Conservation (phyloP, 2,329 filamentous ascomycete genomes). For the Pezicula carpinea region DNA sequence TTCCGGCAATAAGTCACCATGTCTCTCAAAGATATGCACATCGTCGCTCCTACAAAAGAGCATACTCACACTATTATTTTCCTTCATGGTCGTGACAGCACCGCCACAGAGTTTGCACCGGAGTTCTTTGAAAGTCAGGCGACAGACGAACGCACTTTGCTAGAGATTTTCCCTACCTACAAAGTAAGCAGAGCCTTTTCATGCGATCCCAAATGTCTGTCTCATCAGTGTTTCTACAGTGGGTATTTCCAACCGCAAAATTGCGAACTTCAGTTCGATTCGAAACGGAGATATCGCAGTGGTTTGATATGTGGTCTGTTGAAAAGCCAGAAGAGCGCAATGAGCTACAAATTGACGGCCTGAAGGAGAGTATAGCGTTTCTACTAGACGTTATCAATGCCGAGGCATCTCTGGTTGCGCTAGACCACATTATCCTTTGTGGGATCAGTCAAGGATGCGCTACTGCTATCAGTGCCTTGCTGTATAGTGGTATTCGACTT, state of each 20-base stretch:
- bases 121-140: slow-evolving; percentile 37
- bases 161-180: slow-evolving; percentile 13
- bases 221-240: not conserved
- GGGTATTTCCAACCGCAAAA: slow-evolving; percentile 18
- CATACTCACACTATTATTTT: slow-evolving; percentile 43
- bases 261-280: slow-evolving; percentile 23
- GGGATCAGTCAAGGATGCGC: slow-evolving; percentile 44
- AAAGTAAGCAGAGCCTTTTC: not conserved
- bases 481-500: slow-evolving; percentile 25
- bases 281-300: slow-evolving; percentile 33
- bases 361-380: slow-evolving; percentile 33
- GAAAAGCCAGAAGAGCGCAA: slow-evolving; percentile 36
- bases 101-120: slow-evolving; percentile 31
- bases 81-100: slow-evolving; percentile 40
- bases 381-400: slow-evolving; percentile 29
- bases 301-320: slow-evolving; percentile 47
- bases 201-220: too few relatives aligned
- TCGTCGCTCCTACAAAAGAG: slow-evolving; percentile 5
- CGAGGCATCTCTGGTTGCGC: slow-evolving; percentile 32
- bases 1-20: too few relatives aligned
- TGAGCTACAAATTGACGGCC: slow-evolving; percentile 36
- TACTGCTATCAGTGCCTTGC: slow-evolving; percentile 33
- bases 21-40: slow-evolving; percentile 1
- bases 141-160: slow-evolving; percentile 13
- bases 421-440: slow-evolving; percentile 36